A percentile compares a stretch with the other conserved stretches of the same genome.
These are phyloP conservation scores for Quercus glauca DNA, from an alignment of 306 rosid species.

Conservation along the genomic window DNA sequence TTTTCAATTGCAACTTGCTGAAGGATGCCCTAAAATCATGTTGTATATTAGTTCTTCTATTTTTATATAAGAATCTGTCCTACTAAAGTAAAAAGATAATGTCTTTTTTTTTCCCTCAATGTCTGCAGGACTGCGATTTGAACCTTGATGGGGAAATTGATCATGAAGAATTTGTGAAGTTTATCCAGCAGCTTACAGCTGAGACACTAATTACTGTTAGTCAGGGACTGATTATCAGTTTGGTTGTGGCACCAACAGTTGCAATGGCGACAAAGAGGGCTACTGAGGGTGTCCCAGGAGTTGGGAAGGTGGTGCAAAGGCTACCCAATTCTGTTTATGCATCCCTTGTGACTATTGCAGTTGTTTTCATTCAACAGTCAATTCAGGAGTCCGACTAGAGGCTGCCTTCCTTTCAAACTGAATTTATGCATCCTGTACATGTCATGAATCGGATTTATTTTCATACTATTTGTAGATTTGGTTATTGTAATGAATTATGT, in stretches of 20 bases:
- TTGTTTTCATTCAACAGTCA: constrained; percentile 46
- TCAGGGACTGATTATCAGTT: constrained; percentile 62
- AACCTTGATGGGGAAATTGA: constrained; percentile 57
- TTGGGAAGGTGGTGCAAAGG: constrained; percentile 70
- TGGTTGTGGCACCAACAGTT: constrained; percentile 76
- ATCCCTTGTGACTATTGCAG: constrained; percentile 56
- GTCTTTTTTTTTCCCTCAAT: constrained; percentile 6
- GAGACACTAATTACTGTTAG: constrained; percentile 51
- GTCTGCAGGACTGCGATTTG: constrained; percentile 54
- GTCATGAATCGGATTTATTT: background rate
- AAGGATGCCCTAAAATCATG: too few species aligned
- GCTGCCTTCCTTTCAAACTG: constrained; percentile 8
- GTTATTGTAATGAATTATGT: background rate
- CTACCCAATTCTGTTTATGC: constrained; percentile 76
- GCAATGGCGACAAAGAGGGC: constrained; percentile 81
- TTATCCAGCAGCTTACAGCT: constrained; percentile 54
- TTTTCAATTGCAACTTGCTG: too few species aligned
- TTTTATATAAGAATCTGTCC: too few species aligned
- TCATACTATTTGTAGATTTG: background rate
- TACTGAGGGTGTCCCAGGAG: constrained; percentile 85
- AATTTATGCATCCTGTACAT: constrained; percentile 11
- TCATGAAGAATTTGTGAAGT: constrained; percentile 51
- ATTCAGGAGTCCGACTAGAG: constrained; percentile 8
- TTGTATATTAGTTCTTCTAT: too few species aligned
- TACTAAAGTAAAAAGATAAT: background rate